Percentiles rank a stretch among this genome's conserved stretches.
Evolutionary conservation across 352 stramenopile species (phyloP).

Genomic region (Phytopythium boreale): DNA sequence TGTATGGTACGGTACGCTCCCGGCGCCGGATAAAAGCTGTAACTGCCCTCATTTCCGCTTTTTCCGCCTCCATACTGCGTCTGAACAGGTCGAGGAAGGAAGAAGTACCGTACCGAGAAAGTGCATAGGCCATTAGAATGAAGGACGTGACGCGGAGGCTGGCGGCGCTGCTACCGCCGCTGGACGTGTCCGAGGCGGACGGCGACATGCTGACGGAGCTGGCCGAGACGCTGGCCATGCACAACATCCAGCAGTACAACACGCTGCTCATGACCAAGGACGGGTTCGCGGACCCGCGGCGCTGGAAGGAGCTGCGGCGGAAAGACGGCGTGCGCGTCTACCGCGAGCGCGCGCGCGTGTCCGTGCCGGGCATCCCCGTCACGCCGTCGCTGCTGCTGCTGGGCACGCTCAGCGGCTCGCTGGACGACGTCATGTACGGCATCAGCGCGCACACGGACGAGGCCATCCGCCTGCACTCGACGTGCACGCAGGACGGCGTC

Average conservation of each 20-base stretch:
- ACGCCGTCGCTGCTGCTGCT: slow-evolving; percentile 55
- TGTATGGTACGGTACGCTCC: neutral
- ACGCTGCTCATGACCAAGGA: slow-evolving; percentile 39
- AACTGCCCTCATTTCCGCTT: slow-evolving; percentile 1
- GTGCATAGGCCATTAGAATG: slow-evolving; percentile 12
- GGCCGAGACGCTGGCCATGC: slow-evolving; percentile 32
- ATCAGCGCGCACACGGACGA: slow-evolving; percentile 33
- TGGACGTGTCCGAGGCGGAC: slow-evolving; percentile 29
- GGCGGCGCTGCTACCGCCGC: slow-evolving; percentile 13
- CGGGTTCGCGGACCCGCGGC: slow-evolving; percentile 25
- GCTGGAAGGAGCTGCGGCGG: slow-evolving; percentile 36
- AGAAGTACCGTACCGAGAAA: neutral
- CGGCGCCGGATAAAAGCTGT: neutral
- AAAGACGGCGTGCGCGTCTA: slow-evolving; percentile 38
- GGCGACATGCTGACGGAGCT: slow-evolving; percentile 29
- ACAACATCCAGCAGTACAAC: slow-evolving; percentile 49
- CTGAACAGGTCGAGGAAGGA: neutral
- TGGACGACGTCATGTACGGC: slow-evolving; percentile 73
- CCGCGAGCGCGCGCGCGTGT: slow-evolving; percentile 22
- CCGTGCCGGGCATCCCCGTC: slow-evolving; percentile 9
- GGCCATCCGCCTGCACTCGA: slow-evolving; percentile 49
- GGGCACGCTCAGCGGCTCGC: slow-evolving; percentile 41
- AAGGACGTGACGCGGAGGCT: slow-evolving; percentile 19
- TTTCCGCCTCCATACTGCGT: neutral
- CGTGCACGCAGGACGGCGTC: slow-evolving; percentile 43